A percentile compares a stretch with the other conserved stretches of the same genome.
phyloP scores from a whole-genome alignment of 1,139 yeast species.

The Taiozyma sp. region DNA sequence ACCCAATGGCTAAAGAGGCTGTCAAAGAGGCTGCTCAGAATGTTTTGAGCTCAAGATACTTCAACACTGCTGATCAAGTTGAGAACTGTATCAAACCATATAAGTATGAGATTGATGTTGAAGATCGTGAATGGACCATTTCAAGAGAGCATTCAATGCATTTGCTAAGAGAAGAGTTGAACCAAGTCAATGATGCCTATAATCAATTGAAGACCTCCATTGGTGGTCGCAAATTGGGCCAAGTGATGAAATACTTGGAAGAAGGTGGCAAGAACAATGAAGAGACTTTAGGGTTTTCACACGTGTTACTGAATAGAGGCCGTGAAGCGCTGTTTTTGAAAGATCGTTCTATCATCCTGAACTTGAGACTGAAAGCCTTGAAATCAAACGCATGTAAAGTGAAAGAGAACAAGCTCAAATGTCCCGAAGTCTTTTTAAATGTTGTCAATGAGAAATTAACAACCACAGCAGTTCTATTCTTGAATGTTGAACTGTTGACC shows the following conservation, averaged over 20 bases:
- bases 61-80: constrained; percentile 95
- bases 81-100: constrained; percentile 97
- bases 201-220: constrained; percentile 59
- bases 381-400: constrained; percentile 71
- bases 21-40: constrained; percentile 81
- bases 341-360: constrained; percentile 67
- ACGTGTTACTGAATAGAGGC: constrained; percentile 67
- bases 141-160: constrained; percentile 78
- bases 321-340: constrained; percentile 77
- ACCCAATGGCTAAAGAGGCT: constrained; percentile 76
- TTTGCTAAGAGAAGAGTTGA: constrained; percentile 75
- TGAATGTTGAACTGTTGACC: constrained; percentile 88
- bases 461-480: constrained; percentile 84
- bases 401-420: constrained; percentile 78
- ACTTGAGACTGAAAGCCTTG: constrained; percentile 70
- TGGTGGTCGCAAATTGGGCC: constrained; percentile 78
- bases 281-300: constrained; percentile 75
- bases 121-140: constrained; percentile 86
- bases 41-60: constrained; percentile 72
- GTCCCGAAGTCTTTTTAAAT: constrained; percentile 92
- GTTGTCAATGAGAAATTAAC: constrained; percentile 90
- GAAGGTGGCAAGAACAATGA: constrained; percentile 29
- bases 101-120: constrained; percentile 94
- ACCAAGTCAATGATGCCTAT: constrained; percentile 71
- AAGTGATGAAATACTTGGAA: constrained; percentile 71